A percentile compares a stretch with the other conserved stretches of the same genome.
These are phyloP conservation scores for Amesomyces nigricolor DNA, from an alignment of 2,329 filamentous ascomycete species.

Conservation along the genomic window DNA sequence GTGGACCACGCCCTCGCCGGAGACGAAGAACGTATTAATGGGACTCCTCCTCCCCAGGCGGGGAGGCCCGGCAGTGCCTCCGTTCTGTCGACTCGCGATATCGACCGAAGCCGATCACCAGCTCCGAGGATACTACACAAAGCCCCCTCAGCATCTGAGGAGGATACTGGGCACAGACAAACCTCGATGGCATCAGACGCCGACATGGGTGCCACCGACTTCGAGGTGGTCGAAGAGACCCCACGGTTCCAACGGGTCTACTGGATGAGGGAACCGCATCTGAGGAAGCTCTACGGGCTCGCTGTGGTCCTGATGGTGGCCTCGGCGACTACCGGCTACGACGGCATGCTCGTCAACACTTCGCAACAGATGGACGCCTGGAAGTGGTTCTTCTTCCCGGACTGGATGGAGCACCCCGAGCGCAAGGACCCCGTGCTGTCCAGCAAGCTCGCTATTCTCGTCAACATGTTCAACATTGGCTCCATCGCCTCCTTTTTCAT, in stretches of 20 bases:
- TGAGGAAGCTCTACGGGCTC: slow-evolving; percentile 51
- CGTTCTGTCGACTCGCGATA: not conserved
- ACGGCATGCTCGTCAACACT: slow-evolving; percentile 56
- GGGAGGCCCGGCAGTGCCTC: not conserved
- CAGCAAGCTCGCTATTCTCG: slow-evolving; percentile 44
- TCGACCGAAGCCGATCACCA: not conserved
- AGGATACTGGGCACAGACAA: slow-evolving; percentile 1
- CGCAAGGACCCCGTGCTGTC: slow-evolving; percentile 19
- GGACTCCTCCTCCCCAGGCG: not conserved
- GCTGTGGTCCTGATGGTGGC: slow-evolving; percentile 51
- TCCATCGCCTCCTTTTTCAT: slow-evolving; percentile 44
- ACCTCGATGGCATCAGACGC: slow-evolving; percentile 12
- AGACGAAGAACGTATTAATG: slow-evolving; percentile 3
- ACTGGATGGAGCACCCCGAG: slow-evolving; percentile 30
- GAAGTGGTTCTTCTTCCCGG: slow-evolving; percentile 45
- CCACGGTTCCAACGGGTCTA: slow-evolving; percentile 50
- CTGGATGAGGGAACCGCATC: slow-evolving; percentile 52
- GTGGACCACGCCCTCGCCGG: not conserved
- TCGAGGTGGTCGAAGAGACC: slow-evolving; percentile 38
- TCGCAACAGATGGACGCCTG: slow-evolving; percentile 52
- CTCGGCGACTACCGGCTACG: slow-evolving; percentile 57
- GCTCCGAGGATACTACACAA: not conserved
- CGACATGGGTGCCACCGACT: slow-evolving; percentile 17
- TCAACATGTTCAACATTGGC: slow-evolving; percentile 49
- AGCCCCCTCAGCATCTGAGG: not conserved